These are phyloP conservation scores for Beverwykella pulmonaria DNA, from an alignment of 495 filamentous ascomycete species.

Conservation along the genomic window DNA sequence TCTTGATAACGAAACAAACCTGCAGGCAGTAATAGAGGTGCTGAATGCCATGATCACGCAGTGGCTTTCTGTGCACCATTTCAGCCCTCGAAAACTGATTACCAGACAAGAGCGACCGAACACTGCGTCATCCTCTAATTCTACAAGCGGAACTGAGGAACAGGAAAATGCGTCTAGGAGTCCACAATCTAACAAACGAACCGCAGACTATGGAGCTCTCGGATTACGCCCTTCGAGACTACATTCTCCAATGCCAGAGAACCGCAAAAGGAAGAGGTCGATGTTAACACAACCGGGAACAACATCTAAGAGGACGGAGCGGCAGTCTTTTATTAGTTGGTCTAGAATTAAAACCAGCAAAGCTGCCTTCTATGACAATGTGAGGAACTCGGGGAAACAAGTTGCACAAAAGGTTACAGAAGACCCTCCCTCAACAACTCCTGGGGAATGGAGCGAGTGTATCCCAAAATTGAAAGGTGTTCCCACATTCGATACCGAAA, in stretches of 20 bases:
- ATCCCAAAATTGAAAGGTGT: background rate
- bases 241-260: background rate
- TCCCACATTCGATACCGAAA: background rate
- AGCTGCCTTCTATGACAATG: slow-evolving; percentile 35
- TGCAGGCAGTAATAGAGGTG: slow-evolving; percentile 48
- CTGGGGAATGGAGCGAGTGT: background rate
- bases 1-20: slow-evolving; percentile 50
- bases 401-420: background rate
- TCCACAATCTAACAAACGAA: background rate
- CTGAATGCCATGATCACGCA: slow-evolving; percentile 42
- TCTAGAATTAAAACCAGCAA: slow-evolving; percentile 67
- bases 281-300: background rate
- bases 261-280: slow-evolving; percentile 28
- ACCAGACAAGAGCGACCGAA: background rate
- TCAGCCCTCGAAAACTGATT: slow-evolving; percentile 38
- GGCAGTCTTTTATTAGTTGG: slow-evolving; percentile 61
- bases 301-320: background rate
- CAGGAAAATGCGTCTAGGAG: background rate
- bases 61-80: slow-evolving; percentile 46
- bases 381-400: slow-evolving; percentile 29
- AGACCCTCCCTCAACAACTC: background rate
- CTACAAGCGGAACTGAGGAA: background rate
- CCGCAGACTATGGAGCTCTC: background rate
- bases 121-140: background rate
- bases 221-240: background rate